Evolutionary conservation across 192 early-diverging fungal species (phyloP).

Genomic region (Kickxella alabastrina): DNA sequence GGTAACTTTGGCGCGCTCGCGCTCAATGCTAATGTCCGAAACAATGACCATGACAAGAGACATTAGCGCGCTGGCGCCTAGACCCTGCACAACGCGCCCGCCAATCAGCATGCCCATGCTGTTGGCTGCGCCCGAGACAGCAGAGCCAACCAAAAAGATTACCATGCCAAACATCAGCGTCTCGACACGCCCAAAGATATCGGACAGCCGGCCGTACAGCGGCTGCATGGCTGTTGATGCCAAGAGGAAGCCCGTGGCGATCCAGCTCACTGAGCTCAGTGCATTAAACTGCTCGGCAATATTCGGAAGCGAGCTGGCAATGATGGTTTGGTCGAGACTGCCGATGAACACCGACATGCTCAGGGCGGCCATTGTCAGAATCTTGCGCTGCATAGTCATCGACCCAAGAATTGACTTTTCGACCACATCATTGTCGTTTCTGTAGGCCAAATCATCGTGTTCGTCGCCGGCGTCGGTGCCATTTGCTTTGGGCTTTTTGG

Average conservation of each 20-base stretch:
- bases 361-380: slow-evolving; percentile 19
- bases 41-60: slow-evolving; percentile 61
- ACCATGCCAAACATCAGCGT: slow-evolving; percentile 53
- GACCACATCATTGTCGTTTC: too few relatives aligned
- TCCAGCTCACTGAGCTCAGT: slow-evolving; percentile 65
- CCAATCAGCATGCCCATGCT: slow-evolving; percentile 65
- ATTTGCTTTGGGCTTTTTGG: too few relatives aligned
- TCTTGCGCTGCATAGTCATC: too few relatives aligned
- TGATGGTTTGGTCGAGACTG: slow-evolving; percentile 62
- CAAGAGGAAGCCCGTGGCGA: slow-evolving; percentile 65
- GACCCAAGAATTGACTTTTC: too few relatives aligned
- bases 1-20: slow-evolving; percentile 59
- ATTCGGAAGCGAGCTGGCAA: slow-evolving; percentile 58
- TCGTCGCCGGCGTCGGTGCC: too few relatives aligned
- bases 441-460: too few relatives aligned
- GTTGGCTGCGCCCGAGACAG: slow-evolving; percentile 53
- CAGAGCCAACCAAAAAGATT: slow-evolving; percentile 54
- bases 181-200: slow-evolving; percentile 73
- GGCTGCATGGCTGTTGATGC: slow-evolving; percentile 73
- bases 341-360: slow-evolving; percentile 59
- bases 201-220: slow-evolving; percentile 71
- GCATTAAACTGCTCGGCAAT: slow-evolving; percentile 61
- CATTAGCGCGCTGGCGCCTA: slow-evolving; percentile 68
- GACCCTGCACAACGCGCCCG: slow-evolving; percentile 62
- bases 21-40: slow-evolving; percentile 59